Evolutionary conservation across 768 basidiomycete species (phyloP).

Genomic region (Hirschioporus abietinus): DNA sequence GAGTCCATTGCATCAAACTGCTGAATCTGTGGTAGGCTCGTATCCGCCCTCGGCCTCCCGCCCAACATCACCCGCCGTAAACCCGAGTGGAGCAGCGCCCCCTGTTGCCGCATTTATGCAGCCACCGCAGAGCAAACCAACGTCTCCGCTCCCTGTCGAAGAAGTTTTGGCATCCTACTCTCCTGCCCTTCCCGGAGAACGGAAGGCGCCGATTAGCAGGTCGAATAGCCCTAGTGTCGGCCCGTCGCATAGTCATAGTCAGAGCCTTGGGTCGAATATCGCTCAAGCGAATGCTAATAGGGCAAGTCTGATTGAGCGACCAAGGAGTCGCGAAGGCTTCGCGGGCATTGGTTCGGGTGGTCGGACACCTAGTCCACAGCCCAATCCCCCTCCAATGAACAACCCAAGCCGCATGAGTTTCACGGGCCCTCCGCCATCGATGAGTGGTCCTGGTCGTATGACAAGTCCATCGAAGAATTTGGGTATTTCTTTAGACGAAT

Average conservation of each 20-base stretch:
- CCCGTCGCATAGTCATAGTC: constrained; percentile 19
- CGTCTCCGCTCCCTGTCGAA: constrained; percentile 52
- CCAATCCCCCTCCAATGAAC: constrained; percentile 19
- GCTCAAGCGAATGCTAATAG: constrained; percentile 24
- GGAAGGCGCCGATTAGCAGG: constrained; percentile 47
- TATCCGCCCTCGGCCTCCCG: constrained; percentile 62
- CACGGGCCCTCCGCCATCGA: constrained; percentile 9
- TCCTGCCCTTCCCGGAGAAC: constrained; percentile 85
- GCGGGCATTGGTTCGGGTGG: constrained; percentile 81
- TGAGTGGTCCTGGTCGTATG: constrained; percentile 34
- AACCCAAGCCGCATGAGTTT: constrained; percentile 14
- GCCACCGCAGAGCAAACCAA: constrained; percentile 37
- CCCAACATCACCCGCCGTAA: constrained; percentile 56
- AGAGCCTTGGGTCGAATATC: constrained; percentile 18
- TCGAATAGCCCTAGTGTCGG: constrained; percentile 41
- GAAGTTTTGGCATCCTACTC: constrained; percentile 74
- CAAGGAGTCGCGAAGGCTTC: constrained; percentile 61
- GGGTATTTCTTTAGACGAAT: constrained; percentile 78
- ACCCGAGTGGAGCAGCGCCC: constrained; percentile 25
- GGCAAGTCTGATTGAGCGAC: constrained; percentile 40
- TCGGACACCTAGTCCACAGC: constrained; percentile 55
- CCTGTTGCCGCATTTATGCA: constrained; percentile 76
- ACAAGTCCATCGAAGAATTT: constrained; percentile 66
- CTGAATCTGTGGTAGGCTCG: constrained; percentile 71
- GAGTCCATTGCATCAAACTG: constrained; percentile 44